Evolutionary conservation across 192 early-diverging fungal species (phyloP).

Genomic region (Podila minutissima): DNA sequence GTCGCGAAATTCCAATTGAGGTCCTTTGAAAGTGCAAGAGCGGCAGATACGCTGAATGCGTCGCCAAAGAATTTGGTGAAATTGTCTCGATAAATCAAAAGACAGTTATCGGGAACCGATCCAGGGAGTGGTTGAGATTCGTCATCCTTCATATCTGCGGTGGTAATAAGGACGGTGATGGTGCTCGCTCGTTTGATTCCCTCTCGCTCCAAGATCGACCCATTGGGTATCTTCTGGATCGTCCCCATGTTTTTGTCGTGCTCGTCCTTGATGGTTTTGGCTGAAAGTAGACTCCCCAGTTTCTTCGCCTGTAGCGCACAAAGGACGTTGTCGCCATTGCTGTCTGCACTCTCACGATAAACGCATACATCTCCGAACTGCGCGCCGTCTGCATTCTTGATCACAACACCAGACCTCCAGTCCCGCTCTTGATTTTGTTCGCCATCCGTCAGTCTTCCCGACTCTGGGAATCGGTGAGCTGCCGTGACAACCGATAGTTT

Average conservation of each 20-base stretch:
- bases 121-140: constrained; percentile 3
- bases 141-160: not conserved
- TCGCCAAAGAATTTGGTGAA: constrained; percentile 9
- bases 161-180: constrained; percentile 17
- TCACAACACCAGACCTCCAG: constrained; percentile 9
- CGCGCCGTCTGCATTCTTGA: constrained; percentile 20
- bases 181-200: constrained; percentile 25
- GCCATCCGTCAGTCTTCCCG: constrained; percentile 9
- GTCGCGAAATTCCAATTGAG: too few relatives aligned
- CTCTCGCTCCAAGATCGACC: constrained; percentile 6
- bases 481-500: constrained; percentile 2
- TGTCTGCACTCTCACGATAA: constrained; percentile 15
- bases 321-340: constrained; percentile 6
- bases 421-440: not conserved
- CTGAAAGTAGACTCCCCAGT: not conserved
- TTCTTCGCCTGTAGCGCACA: constrained; percentile 23
- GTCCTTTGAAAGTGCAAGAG: constrained; percentile 8
- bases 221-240: not conserved
- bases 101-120: constrained; percentile 8
- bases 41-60: constrained; percentile 6
- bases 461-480: constrained; percentile 16
- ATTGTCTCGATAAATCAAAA: constrained; percentile 9
- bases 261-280: not conserved
- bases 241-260: constrained; percentile 6
- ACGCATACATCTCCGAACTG: constrained; percentile 12